Evolutionary conservation across 768 basidiomycete genomes (phyloP).

Genomic region (Sistotremastrum suecicum): DNA sequence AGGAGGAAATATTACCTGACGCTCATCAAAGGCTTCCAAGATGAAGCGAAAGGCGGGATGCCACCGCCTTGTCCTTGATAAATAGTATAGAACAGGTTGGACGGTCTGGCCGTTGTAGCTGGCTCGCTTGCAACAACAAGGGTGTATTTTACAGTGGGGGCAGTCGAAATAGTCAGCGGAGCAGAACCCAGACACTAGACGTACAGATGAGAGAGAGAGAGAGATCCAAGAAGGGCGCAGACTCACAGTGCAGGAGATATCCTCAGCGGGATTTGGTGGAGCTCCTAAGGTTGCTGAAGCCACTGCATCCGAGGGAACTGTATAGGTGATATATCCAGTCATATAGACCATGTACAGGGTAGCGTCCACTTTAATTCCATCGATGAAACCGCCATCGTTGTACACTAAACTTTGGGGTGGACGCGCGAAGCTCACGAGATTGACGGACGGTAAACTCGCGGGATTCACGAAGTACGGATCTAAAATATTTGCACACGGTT

Average conservation of each 20-base stretch:
- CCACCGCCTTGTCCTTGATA: too few relatives aligned
- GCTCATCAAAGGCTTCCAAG: too few relatives aligned
- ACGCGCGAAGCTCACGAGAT: neutral
- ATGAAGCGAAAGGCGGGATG: too few relatives aligned
- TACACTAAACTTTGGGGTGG: neutral
- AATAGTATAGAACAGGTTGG: too few relatives aligned
- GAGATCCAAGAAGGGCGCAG: too few relatives aligned
- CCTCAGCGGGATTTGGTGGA: neutral
- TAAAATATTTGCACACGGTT: neutral
- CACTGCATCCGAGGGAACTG: neutral
- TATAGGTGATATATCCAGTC: neutral
- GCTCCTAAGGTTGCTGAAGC: neutral
- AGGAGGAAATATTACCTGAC: too few relatives aligned
- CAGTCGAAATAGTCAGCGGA: too few relatives aligned
- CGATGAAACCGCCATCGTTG: neutral
- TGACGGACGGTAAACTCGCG: neutral
- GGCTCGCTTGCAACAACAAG: too few relatives aligned
- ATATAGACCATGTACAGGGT: neutral
- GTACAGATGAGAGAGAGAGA: too few relatives aligned
- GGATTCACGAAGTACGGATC: neutral
- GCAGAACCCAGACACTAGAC: too few relatives aligned
- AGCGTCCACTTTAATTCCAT: neutral
- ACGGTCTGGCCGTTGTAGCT: too few relatives aligned
- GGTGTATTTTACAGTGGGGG: too few relatives aligned
- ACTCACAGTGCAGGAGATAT: neutral